Percentiles rank a stretch among this genome's conserved stretches.
Evolutionary conservation across 1,284 basidiomycete species (phyloP).

Genomic region (Puccinia triticina): DNA sequence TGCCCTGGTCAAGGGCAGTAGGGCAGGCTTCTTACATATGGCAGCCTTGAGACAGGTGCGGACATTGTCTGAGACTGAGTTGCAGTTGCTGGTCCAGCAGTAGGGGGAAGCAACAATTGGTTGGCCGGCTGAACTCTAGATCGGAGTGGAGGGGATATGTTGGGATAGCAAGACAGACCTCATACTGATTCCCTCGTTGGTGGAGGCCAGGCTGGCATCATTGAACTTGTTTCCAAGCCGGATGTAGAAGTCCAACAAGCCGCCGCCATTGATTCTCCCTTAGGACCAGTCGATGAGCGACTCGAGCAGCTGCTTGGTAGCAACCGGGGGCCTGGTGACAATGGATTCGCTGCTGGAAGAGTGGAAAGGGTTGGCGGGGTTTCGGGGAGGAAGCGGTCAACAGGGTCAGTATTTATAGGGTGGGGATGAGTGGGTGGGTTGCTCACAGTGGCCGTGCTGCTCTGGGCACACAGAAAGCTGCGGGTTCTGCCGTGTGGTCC

Average conservation of each 20-base stretch:
- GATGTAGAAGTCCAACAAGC: slow-evolving; percentile 96
- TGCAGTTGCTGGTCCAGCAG: slow-evolving; percentile 81
- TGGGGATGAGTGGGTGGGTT: background rate
- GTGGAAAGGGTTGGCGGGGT: slow-evolving; percentile 35
- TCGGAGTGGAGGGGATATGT: background rate
- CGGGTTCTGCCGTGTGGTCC: no score
- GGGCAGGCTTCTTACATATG: slow-evolving; percentile 84
- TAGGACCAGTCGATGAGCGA: slow-evolving; percentile 86
- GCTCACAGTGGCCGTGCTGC: no score
- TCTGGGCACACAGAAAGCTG: no score
- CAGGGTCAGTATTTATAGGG: slow-evolving; percentile 13
- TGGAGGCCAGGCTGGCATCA: slow-evolving; percentile 84
- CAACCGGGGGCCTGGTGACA: slow-evolving; percentile 88
- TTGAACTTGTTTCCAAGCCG: slow-evolving; percentile 98
- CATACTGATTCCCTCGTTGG: slow-evolving; percentile 84
- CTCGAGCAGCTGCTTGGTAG: slow-evolving; percentile 91
- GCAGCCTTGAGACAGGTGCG: slow-evolving; percentile 84
- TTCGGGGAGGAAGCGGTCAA: no score
- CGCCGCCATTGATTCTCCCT: slow-evolving; percentile 72
- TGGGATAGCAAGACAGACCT: no score
- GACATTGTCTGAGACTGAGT: slow-evolving; percentile 84
- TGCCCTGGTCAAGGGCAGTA: slow-evolving; percentile 79
- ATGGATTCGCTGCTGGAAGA: slow-evolving; percentile 75
- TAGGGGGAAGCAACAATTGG: background rate
- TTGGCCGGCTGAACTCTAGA: background rate